Evolutionary conservation across 2,329 filamentous ascomycete genomes (phyloP), one percentile per base, ranked within the genome.

Genomic region (Colletotrichum sp.): DNA sequence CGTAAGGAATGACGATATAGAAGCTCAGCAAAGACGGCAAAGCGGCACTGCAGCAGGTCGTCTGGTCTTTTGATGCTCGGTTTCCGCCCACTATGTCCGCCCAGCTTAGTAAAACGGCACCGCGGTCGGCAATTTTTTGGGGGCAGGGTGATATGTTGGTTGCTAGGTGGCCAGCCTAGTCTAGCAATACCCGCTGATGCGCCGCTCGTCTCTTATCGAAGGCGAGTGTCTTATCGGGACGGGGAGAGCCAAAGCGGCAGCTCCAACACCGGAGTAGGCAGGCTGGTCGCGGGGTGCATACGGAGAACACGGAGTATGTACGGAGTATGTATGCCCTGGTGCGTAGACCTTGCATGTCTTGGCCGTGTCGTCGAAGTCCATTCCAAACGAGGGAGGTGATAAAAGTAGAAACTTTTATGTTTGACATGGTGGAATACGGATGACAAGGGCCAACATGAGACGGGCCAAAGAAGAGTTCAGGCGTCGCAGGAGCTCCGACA

Each of bases 41-140:
- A 60, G 49, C 64, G 70, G 70, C 73, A 69, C 64, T 57, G 28
- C 16, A 63, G 13, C 0, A 49, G 34, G n/a, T 39, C 39, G 39
- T 32, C 36, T 70, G 32, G 68, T 57, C 62, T 21, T 66, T 52
- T 44, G 32, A 32, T 49, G 69, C 30, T 52, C 39, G 63, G 55
- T 76, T 65, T 64, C 65, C 70, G 59, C 30, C n/a, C 26, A 62
- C 57, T 69, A 69, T 74, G 30, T 49, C 64, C 72, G 72, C 28
- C 0, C 55, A 62, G 67, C 52, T 63, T 63, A 68, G 26, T 66
- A 24, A 72, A 65, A 26, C 49, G 63, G 28, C 44, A 15, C 44
- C 60, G 39, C 30, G 12, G 34, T 69, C 70, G 73, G 73, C 70
- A 49, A 39, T n/a, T 39, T 9, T 16, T 32, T 21, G 44, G 44